Evolutionary conservation across 306 rosid genomes (phyloP), one percentile per base, ranked within the genome.

Genomic region (Ceratonia siliqua): DNA sequence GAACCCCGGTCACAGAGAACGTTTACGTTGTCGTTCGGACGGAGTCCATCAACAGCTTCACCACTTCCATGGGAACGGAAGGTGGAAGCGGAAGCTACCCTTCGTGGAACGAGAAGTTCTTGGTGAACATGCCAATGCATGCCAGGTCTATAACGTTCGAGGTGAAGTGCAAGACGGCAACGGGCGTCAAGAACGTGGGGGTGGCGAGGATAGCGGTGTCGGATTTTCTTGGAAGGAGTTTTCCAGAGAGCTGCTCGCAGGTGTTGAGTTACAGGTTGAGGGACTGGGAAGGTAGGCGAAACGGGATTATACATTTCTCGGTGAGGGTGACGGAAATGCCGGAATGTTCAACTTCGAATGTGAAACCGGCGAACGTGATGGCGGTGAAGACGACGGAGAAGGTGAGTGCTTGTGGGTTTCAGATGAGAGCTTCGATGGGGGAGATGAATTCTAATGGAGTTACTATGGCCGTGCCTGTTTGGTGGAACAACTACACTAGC

Each of bases 191-290:
- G 67, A 53, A 54, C 15, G 57, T 91, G 6, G 92, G 88, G 0
- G 77, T 79, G 0, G 90, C 85, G 0, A 70, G 56, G 33, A 56
- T 91, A 9, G 87, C 87, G 24, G 65, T 76, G 1, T 75, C 91
- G 8, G 92, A 91, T 27, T 78, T 91, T 4, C 2, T 58, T 0
- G 89, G 62, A 27, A 84, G 81, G 0, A 43, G 12, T 4, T 49
- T 76, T n/a, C 86, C 84, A 5, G 85, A 79, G 39, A 11, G 56
- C 5, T 70, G 79, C 52, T 20, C 49, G 75, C 90, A 90, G 78
- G 62, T 77, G 14, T 28, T 85, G 81, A 76, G 94, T 64, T 89
- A 91, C 12, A 48, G 92, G 73, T 56, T 89, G 75, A 79, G 89
- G 68, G 85, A 87, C 3, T 30, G 36, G 17, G 76, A 74, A 13